Base-by-base conservation (phyloP, 2,329 filamentous ascomycete species). In the Daldinia sp. region DNA sequence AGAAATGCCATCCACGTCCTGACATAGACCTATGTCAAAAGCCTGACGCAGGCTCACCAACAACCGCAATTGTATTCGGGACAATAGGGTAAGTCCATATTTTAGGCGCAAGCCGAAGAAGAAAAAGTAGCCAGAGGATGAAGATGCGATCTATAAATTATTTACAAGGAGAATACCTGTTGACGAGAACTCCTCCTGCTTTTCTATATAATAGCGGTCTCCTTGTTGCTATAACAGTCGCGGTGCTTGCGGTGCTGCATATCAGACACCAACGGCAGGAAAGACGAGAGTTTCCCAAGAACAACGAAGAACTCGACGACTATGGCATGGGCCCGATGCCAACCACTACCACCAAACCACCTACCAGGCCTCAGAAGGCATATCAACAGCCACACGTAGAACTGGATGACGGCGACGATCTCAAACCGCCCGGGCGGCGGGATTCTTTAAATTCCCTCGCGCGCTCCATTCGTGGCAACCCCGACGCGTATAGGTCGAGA, bases 11-110 rank as follows among this genome's bases (percentile, higher is more conserved):
- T 37, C 72, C 72, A n/a, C 49, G 37, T 13, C 70, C 70, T 30
- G 55, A 74, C 30, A 71, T 72, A 52, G 53, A 74, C 57, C 68
- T 73, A 1, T 74, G 73, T 64, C 71, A 74, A 61, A 74, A 74
- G 60, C 68, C 71, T 11, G 50, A 64, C 2, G 64, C 61, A 8
- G 59, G 68, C 8, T 60, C 56, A 11, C 61, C 66, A 13, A 48
- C 57, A 2, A 71, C 64, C 10, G 58, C 54, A 4, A 72, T 74
- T 48, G 56, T 70, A 32, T 58, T 73, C 34, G 69, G 71, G 9
- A 52, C 58, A 23, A 61, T 70, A 10, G 50, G 59, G 73, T 74
- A 73, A 69, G 69, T 45, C 15, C n/a, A 29, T 41, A 41, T 23
- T 13, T 7, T 41, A 15, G 37, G 19, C 17, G 17, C 11, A 23